These are phyloP conservation scores for Senecio squalidus DNA, from an alignment of 140 eudicot species.

Conservation along the genomic window DNA sequence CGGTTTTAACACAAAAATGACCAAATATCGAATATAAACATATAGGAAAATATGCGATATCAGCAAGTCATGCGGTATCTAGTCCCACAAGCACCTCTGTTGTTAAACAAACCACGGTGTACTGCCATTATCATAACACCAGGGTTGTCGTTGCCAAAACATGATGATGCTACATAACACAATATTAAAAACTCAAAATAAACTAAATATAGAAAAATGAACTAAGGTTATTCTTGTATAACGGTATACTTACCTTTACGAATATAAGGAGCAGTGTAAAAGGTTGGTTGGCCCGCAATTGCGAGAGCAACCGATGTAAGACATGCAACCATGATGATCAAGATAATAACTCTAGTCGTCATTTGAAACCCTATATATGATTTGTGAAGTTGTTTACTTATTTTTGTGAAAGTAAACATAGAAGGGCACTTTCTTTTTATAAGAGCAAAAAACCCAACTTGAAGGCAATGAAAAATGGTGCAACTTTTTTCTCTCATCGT, in stretches of 20 bases:
- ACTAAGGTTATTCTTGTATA: background rate
- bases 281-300: background rate
- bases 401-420: too few relatives aligned
- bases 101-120: background rate
- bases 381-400: background rate
- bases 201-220: background rate
- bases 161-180: background rate
- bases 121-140: background rate
- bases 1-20: too few relatives aligned
- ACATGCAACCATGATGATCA: background rate
- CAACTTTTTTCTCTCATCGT: too few relatives aligned
- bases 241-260: background rate
- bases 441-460: too few relatives aligned
- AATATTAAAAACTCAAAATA: background rate
- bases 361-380: background rate
- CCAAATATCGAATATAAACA: too few relatives aligned
- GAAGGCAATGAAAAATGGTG: too few relatives aligned
- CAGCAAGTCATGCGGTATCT: background rate
- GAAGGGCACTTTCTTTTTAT: too few relatives aligned
- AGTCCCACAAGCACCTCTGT: background rate
- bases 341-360: background rate
- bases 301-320: background rate
- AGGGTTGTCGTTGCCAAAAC: background rate
- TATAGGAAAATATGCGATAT: too few relatives aligned
- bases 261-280: background rate